Evolutionary conservation across 2,329 filamentous ascomycete species (phyloP).

Genomic region (Alternaria sp.): DNA sequence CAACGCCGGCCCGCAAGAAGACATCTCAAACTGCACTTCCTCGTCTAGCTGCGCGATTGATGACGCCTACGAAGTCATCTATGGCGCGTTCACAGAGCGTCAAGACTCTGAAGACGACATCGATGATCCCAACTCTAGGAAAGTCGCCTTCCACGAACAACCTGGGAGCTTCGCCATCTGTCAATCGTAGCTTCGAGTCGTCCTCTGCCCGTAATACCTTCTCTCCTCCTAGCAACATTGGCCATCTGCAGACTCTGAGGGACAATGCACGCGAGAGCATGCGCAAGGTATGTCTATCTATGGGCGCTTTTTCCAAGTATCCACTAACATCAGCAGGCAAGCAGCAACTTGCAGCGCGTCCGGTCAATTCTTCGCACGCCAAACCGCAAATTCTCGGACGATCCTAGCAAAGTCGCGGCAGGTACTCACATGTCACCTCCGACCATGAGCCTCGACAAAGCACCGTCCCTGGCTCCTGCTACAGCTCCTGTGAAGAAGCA

Average conservation of each 20-base stretch:
- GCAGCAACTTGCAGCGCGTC: conserved; percentile 60
- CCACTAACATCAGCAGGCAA: conserved; percentile 30
- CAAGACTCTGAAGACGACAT: conserved; percentile 54
- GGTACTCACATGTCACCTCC: conserved; percentile 63
- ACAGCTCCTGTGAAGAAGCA: conserved; percentile 78
- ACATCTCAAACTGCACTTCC: conserved; percentile 50
- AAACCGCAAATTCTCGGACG: conserved; percentile 64
- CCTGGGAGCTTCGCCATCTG: conserved; percentile 54
- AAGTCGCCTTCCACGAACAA: conserved; percentile 62
- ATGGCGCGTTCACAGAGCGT: conserved; percentile 66
- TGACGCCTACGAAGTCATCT: conserved; percentile 81
- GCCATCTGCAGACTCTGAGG: conserved; percentile 35
- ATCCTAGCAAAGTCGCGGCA: conserved; percentile 64
- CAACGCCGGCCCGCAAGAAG: conserved; percentile 36
- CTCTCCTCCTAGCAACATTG: conserved; percentile 39
- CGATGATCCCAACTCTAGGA: conserved; percentile 61
- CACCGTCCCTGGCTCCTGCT: conserved; percentile 60
- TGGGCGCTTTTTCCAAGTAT: not conserved
- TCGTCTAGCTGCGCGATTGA: conserved; percentile 61
- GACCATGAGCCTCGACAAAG: conserved; percentile 55
- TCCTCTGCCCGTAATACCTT: conserved; percentile 60
- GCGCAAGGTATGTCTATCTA: conserved; percentile 29
- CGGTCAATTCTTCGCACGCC: conserved; percentile 69
- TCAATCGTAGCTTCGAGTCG: conserved; percentile 55
- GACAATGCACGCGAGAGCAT: conserved; percentile 48